Evolutionary conservation across 83 land plant genomes (phyloP), one percentile per base, ranked within the genome.

Genomic region (Picea mariana): DNA sequence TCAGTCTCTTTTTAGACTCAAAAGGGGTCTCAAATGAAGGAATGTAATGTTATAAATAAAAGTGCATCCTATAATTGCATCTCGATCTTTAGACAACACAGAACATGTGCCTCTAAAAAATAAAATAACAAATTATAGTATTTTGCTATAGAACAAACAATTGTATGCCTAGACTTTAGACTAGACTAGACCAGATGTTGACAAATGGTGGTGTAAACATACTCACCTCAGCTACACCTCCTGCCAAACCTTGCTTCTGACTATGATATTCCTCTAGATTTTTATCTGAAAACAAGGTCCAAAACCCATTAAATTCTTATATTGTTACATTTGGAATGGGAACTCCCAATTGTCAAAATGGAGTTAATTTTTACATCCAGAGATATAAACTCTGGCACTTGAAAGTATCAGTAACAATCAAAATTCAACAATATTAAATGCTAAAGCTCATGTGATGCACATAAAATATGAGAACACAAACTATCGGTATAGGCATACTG

Each of bases 181-280:
- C 58, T 52, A 5, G 77, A 20, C 77, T 73, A 73, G 26, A 20
- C 55, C 17, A 52, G 58, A 52, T 52, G 11, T 52, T 52, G 58
- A 52, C 77, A 73, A 9, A n/a, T 16, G n/a, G n/a, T 38, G 12
- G 77, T 44, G 77, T 21, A 44, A 9, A 44, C 58, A 73, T 16
- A 75, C 78, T 52, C 31, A 75, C 78, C 60, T 75, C 78, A 52
- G 52, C 78, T 75, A 52, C 31, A 55, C 31, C 60, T 23, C 9
- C 34, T 55, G 52, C 55, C 17, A 4, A 52, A 21, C 44, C 78
- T 38, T 75, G 18, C 27, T 75, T 75, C 34, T 75, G 27, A 52
- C 16, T 59, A 75, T 52, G 78, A 52, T 11, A 12, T 15, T 75
- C 61, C 55, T 75, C 60, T 52, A 59, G 23, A 24, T 75, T 75